Evolutionary conservation across 2,329 filamentous ascomycete species (phyloP).

Genomic region (Pseudogymnoascus destructans): DNA sequence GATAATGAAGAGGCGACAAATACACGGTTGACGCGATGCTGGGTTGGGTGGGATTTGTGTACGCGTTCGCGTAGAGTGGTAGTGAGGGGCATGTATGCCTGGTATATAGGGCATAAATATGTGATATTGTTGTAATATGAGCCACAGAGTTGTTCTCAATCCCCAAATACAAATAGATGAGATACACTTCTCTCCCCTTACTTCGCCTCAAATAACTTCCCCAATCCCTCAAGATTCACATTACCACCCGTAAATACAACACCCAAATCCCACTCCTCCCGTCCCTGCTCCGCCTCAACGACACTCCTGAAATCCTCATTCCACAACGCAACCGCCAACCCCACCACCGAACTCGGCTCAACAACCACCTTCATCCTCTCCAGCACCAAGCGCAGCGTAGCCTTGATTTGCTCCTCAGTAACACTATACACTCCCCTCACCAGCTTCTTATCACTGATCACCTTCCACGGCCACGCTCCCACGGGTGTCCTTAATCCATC

Average conservation of each 20-base stretch:
- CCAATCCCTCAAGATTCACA: conserved; percentile 40
- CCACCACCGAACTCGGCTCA: conserved; percentile 79
- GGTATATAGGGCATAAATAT: not conserved
- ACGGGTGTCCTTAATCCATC: conserved; percentile 81
- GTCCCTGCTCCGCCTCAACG: conserved; percentile 58
- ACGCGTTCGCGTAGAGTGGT: conserved; percentile 8
- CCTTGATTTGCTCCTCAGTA: conserved; percentile 67
- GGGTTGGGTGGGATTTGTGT: conserved; percentile 3
- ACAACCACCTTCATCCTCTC: conserved; percentile 86
- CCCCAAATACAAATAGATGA: not conserved
- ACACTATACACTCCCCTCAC: conserved; percentile 61
- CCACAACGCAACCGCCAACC: conserved; percentile 67
- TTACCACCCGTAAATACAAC: conserved; percentile 50
- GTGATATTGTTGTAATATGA: not conserved
- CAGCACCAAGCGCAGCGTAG: conserved; percentile 62
- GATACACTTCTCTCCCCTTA: not conserved
- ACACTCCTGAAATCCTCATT: conserved; percentile 68
- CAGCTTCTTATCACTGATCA: conserved; percentile 61
- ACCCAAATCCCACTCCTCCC: conserved; percentile 59
- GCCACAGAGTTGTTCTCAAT: too few species aligned
- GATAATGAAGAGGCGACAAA: conserved; percentile 4
- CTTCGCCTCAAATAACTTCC: conserved; percentile 33
- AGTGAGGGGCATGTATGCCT: not conserved
- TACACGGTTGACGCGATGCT: not conserved
- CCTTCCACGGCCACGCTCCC: conserved; percentile 59